These are phyloP conservation scores for Termitomyces sp. DNA, from an alignment of 768 basidiomycete genomes.

Conservation along the genomic window DNA sequence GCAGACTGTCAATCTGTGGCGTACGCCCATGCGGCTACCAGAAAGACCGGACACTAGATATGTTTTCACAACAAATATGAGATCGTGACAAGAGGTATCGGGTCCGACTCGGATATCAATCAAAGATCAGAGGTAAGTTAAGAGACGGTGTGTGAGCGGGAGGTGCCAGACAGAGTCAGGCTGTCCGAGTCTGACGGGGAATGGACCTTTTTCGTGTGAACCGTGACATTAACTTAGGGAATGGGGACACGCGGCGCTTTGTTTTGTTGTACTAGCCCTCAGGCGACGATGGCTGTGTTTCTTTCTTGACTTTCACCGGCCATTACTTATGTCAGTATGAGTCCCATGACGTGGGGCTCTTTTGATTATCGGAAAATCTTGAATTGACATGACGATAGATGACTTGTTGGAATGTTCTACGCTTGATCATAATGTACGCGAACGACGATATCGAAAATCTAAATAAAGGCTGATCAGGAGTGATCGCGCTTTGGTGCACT, in stretches of 20 bases:
- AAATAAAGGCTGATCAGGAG: too few species aligned
- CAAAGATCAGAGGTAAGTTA: neutral
- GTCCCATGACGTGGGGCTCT: too few species aligned
- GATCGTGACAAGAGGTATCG: neutral
- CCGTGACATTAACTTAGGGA: neutral
- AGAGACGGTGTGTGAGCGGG: neutral
- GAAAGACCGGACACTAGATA: neutral
- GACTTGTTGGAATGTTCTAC: too few species aligned
- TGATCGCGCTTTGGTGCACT: too few species aligned
- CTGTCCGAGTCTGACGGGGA: neutral
- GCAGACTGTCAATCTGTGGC: neutral
- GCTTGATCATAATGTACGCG: too few species aligned
- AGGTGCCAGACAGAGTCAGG: neutral
- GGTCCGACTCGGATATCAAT: neutral
- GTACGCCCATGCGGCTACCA: neutral
- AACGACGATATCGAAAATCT: too few species aligned
- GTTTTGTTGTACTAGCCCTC: too few species aligned
- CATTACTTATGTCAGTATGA: too few species aligned
- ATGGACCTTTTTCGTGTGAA: neutral
- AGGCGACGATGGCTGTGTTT: too few species aligned
- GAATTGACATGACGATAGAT: too few species aligned
- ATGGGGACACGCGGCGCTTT: neutral
- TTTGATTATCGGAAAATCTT: too few species aligned
- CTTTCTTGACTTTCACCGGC: neutral
- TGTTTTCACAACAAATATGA: neutral